phyloP scores from a whole-genome alignment of 1,284 basidiomycete species.

The Pisolithus thermaeus region DNA sequence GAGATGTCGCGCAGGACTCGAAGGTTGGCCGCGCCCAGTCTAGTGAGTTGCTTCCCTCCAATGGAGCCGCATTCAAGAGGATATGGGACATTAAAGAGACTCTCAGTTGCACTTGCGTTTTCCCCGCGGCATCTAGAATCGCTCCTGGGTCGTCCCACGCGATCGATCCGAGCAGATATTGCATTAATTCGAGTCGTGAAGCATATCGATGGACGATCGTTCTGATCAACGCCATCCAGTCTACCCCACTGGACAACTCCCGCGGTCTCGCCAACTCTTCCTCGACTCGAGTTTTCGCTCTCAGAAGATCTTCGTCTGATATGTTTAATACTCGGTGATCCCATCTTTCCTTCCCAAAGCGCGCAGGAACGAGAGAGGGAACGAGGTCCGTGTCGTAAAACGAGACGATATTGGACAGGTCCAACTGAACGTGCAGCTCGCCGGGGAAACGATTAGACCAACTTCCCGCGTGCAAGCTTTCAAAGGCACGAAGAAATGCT shows the following conservation, averaged over 20 bases:
- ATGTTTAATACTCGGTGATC: background rate
- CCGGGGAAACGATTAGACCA: no score
- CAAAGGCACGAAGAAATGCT: no score
- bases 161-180: conserved; percentile 30
- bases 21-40: conserved; percentile 4
- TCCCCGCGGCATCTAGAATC: conserved; percentile 9
- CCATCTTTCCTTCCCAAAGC: background rate
- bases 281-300: background rate
- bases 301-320: background rate
- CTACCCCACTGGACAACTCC: no score
- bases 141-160: background rate
- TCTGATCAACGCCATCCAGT: no score
- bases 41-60: background rate
- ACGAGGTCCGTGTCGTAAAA: no score
- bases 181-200: conserved; percentile 35
- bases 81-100: conserved; percentile 9
- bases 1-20: conserved; percentile 1
- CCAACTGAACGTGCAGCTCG: no score
- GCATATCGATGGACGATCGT: conserved; percentile 27
- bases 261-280: no score
- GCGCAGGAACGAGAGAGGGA: no score
- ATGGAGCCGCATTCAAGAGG: conserved; percentile 1
- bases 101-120: conserved; percentile 5
- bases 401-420: no score
- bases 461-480: no score